Evolutionary conservation across 768 basidiomycete species (phyloP), one percentile per base, ranked within the genome.

Genomic region (Leccinum boreale): DNA sequence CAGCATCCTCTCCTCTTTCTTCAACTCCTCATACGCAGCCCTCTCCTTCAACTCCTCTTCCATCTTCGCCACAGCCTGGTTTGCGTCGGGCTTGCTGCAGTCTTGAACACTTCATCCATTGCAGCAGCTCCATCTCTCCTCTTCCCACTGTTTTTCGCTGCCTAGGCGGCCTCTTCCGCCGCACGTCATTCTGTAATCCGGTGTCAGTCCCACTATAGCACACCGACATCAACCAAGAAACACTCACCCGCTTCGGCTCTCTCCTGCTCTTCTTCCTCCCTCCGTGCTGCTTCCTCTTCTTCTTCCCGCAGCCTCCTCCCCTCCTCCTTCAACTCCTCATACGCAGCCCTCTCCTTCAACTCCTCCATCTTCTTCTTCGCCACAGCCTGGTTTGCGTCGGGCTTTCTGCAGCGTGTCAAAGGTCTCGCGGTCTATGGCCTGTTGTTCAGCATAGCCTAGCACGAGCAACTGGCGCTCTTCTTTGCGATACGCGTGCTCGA

Each of bases 401-500:
- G 8, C 75, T 76, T 61, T 26, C 26, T 88, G 86, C 15, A 85
- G 74, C 1, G 74, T 67, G 48, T 89, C 83, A 72, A 91, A 92
- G 1, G 84, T 85, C 74, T 26, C 26, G 14, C 81, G 82, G 74
- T 98, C 97, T 29, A 78, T 78, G 39, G 81, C 80, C 71, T 97
- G 93, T 70, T 99, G 97, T 3, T 77, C 71, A 31, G 87, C 87
- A 69, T 98, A 98, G 73, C 98, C 97, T 63, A 89, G 78, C 1
- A 81, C 83, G 46, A 98, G 81, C 5, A 98, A 79, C 0, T 93
- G 90, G 7, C 87, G 82, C 70, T 98, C 96, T 51, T 94, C 94
- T 72, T 93, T 93, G 64, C 96, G 89, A 75, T 88, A 92, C 1
- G 95, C 94, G 54, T 94, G 92, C 75, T 98, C 97, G 65, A 98